Evolutionary conservation across 169 alveolate species (phyloP).

Genomic region (Babesia ovis): DNA sequence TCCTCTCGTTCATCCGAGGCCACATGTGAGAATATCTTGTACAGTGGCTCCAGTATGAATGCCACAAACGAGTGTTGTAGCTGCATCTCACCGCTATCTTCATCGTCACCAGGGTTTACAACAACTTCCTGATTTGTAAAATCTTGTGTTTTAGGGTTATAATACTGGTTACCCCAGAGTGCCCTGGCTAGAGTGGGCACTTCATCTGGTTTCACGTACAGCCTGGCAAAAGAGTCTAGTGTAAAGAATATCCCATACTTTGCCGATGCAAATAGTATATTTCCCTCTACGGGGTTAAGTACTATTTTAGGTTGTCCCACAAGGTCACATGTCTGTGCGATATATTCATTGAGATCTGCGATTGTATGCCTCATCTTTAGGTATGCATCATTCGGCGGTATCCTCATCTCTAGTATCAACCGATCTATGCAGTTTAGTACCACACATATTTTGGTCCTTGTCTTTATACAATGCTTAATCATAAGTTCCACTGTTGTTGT

Average conservation of each 20-base stretch:
- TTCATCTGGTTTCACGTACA: conserved; percentile 76
- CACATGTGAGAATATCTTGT: conserved; percentile 93
- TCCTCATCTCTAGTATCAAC: conserved; percentile 92
- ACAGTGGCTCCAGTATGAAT: conserved; percentile 97
- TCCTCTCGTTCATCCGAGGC: conserved; percentile 94
- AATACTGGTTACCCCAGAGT: conserved; percentile 90
- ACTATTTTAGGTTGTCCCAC: conserved; percentile 10
- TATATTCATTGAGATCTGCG: conserved; percentile 67
- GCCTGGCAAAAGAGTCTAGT: conserved; percentile 89
- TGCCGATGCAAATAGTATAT: conserved; percentile 95
- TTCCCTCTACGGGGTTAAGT: conserved; percentile 91
- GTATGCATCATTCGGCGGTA: conserved; percentile 99
- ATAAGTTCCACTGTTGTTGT: conserved; percentile 89
- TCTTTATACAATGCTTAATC: conserved; percentile 83
- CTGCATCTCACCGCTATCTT: conserved; percentile 74
- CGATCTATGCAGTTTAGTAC: conserved; percentile 95
- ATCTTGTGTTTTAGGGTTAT: conserved; percentile 73
- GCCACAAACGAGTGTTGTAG: conserved; percentile 93
- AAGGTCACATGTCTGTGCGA: conserved; percentile 44
- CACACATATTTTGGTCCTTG: conserved; percentile 74
- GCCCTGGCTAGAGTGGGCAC: conserved; percentile 77
- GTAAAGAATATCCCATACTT: conserved; percentile 91
- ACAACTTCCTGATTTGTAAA: conserved; percentile 29
- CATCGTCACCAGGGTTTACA: conserved; percentile 11
- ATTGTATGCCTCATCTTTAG: conserved; percentile 87